Evolutionary conservation across 345 rosid genomes (phyloP), one percentile per base, ranked within the genome.

Genomic region (Mercurialis annua): DNA sequence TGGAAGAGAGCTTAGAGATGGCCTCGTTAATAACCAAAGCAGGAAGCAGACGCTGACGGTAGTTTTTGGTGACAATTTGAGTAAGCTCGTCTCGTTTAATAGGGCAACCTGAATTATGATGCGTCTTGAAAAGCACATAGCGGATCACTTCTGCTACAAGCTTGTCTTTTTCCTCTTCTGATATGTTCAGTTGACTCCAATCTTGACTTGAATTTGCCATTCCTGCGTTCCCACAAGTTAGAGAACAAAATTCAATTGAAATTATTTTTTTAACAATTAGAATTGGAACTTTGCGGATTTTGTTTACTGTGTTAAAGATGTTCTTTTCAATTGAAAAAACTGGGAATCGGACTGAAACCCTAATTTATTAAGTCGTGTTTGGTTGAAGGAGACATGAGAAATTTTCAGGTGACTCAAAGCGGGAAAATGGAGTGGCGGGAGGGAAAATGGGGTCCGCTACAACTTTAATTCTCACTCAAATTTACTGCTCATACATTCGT

Each of bases 121-220:
- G 91, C 1, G 85, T 82, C 72, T 85, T 93, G 73, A 93, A 93
- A 16, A 93, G 81, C 70, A 87, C 65, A 64, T 83, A 84, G 55
- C 98, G 90, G 7, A 93, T 83, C 68, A 87, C 89, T 80, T 93
- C 98, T 1, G 88, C 86, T 23, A 90, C 96, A 59, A 90, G 88
- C 87, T 93, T 93, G 78, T 90, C 98, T 74, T 82, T 83, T 78
- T 90, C 98, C 93, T 86, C 95, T 54, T 77, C 81, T 9, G 97
- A 90, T 60, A 89, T 82, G 66, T 80, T 84, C 44, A 86, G 84
- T 50, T 88, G 95, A 49, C 90, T 76, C 66, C 77, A 76, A 63
- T 77, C 69, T 15, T 84, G 84, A 14, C 59, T 65, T 42, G 71
- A 68, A 68, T 73, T 80, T 24, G 78, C 85, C 97, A 88, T 88